Evolutionary conservation across 106 monocot species (phyloP).

Genomic region (Allium sativum): DNA sequence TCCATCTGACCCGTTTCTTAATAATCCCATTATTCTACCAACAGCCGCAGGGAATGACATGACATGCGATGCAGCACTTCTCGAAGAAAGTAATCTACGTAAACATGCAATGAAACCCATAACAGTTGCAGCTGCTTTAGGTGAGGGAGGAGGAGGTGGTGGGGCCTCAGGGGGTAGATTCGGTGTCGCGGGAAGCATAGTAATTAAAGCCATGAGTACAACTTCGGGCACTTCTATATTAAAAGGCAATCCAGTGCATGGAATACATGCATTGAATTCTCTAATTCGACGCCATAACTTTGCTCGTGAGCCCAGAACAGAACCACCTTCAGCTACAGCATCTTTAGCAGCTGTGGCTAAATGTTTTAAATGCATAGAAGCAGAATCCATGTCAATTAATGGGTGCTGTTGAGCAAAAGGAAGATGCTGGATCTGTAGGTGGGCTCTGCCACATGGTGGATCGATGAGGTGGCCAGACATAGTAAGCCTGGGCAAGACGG

Average conservation of each 20-base stretch:
- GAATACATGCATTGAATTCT: conserved; percentile 98
- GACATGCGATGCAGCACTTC: conserved; percentile 90
- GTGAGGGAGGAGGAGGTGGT: conserved; percentile 93
- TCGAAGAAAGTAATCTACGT: conserved; percentile 81
- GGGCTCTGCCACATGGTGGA: conserved; percentile 81
- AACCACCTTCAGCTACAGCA: conserved; percentile 90
- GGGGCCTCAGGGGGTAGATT: conserved; percentile 92
- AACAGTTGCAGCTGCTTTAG: conserved; percentile 95
- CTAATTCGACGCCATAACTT: conserved; percentile 94
- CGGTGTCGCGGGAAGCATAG: conserved; percentile 89
- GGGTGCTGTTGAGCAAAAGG: conserved; percentile 26
- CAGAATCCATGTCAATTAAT: conserved; percentile 52
- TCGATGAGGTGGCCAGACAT: conserved; percentile 94
- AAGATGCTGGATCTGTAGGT: conserved; percentile 29
- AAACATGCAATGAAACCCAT: conserved; percentile 94
- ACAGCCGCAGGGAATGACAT: conserved; percentile 99
- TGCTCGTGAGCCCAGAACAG: conserved; percentile 86
- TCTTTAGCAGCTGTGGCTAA: conserved; percentile 95
- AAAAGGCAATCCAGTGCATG: conserved; percentile 72
- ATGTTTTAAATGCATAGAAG: conserved; percentile 83
- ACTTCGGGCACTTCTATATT: conserved; percentile 90
- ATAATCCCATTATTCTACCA: conserved; percentile 91
- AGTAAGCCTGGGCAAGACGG: conserved; percentile 85
- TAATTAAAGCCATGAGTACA: conserved; percentile 95
- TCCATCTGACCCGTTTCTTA: conserved; percentile 96